Conservation (phyloP, 768 basidiomycete genomes). For the Phylloporus scabripes region DNA sequence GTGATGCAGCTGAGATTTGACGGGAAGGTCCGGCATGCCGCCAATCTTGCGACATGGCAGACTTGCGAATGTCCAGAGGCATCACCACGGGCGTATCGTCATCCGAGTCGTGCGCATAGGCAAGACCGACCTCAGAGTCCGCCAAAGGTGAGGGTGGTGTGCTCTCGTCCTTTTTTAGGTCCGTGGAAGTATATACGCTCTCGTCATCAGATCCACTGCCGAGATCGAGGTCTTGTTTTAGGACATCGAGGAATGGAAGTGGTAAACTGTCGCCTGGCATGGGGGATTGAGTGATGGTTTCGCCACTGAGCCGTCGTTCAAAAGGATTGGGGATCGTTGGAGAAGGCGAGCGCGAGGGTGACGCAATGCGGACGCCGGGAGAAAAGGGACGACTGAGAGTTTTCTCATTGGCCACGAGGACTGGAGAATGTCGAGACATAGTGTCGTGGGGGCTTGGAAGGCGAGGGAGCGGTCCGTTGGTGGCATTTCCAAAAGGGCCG, state of each 20-base stretch:
- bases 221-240: conserved; percentile 29
- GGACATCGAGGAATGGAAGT: conserved; percentile 56
- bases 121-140: conserved; percentile 31
- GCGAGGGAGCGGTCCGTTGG: conserved; percentile 13
- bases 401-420: conserved; percentile 15
- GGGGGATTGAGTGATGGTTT: conserved; percentile 23
- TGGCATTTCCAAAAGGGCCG: conserved; percentile 9
- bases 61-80: conserved; percentile 25
- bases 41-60: conserved; percentile 9
- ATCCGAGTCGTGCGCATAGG: conserved; percentile 34
- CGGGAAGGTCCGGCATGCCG: conserved; percentile 23
- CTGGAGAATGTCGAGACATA: conserved; percentile 2
- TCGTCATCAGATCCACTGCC: conserved; percentile 30
- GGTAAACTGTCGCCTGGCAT: conserved; percentile 26
- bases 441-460: conserved; percentile 21
- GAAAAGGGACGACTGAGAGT: conserved; percentile 16
- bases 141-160: conserved; percentile 24
- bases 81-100: conserved; percentile 31
- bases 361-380: conserved; percentile 23
- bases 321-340: conserved; percentile 79
- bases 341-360: conserved; percentile 28
- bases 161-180: conserved; percentile 16
- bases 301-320: conserved; percentile 86
- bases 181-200: conserved; percentile 32
- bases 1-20: conserved; percentile 23